phyloP scores from a whole-genome alignment of 2,329 filamentous ascomycete genomes.

The Clonostachys sp. region DNA sequence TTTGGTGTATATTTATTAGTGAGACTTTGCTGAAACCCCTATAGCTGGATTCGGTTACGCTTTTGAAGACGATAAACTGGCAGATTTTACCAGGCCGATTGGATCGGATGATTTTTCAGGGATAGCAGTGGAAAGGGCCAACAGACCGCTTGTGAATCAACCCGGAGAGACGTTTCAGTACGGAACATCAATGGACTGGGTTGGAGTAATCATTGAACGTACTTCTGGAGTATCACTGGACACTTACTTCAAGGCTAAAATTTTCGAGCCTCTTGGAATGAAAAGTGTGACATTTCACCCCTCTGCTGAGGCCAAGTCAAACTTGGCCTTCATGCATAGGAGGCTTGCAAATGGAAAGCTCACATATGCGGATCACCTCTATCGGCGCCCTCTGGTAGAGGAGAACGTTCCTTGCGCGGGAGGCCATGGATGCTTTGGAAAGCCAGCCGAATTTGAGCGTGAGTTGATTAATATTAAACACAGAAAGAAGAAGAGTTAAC shows the following conservation, averaged over 20 bases:
- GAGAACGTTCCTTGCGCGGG: neutral
- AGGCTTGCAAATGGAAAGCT: slow-evolving; percentile 37
- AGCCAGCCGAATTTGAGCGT: slow-evolving; percentile 25
- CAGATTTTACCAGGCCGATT: slow-evolving; percentile 39
- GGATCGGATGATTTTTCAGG: slow-evolving; percentile 56
- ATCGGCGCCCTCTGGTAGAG: slow-evolving; percentile 27
- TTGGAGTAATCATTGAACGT: slow-evolving; percentile 41
- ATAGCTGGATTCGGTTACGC: slow-evolving; percentile 51
- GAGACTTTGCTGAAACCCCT: neutral
- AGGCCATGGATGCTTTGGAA: slow-evolving; percentile 22
- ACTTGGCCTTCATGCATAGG: slow-evolving; percentile 53
- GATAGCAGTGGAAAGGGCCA: slow-evolving; percentile 38
- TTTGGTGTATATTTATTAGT: neutral
- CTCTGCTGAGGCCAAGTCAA: slow-evolving; percentile 42
- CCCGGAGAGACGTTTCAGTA: slow-evolving; percentile 61
- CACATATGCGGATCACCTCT: slow-evolving; percentile 40
- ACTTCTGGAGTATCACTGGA: slow-evolving; percentile 35
- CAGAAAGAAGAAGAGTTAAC: neutral
- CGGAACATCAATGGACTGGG: slow-evolving; percentile 45
- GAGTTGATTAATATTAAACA: slow-evolving; percentile 6
- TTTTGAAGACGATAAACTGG: slow-evolving; percentile 44
- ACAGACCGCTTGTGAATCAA: slow-evolving; percentile 54
- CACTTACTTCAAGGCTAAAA: slow-evolving; percentile 40
- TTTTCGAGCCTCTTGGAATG: slow-evolving; percentile 42
- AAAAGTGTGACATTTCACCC: slow-evolving; percentile 54